These are phyloP conservation scores for Metschnikowia continentalis DNA, from an alignment of 805 yeast genomes.

Conservation along the genomic window DNA sequence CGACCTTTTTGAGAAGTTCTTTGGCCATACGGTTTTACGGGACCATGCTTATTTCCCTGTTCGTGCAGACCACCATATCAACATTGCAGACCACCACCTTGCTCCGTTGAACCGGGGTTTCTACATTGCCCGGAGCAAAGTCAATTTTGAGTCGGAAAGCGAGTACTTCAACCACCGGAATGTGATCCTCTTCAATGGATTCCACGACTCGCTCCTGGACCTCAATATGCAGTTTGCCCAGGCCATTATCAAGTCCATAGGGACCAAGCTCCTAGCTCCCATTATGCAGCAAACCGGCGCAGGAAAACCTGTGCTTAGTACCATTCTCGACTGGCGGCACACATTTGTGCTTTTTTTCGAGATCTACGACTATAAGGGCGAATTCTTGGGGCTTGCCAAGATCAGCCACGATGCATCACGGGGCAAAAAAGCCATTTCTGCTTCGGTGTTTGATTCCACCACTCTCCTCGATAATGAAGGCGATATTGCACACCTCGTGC, in stretches of 20 bases:
- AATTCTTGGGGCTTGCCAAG: conserved; percentile 24
- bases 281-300: background rate
- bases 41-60: conserved; percentile 23
- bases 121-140: conserved; percentile 19
- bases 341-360: conserved; percentile 35
- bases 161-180: conserved; percentile 22
- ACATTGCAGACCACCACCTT: conserved; percentile 24
- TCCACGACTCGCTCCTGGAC: conserved; percentile 10
- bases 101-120: conserved; percentile 31
- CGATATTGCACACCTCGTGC: conserved; percentile 17
- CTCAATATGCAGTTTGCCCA: conserved; percentile 20
- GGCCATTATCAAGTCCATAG: conserved; percentile 21
- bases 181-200: conserved; percentile 23
- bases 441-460: conserved; percentile 29
- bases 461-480: conserved; percentile 31
- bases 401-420: conserved; percentile 23
- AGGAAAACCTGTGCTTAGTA: background rate
- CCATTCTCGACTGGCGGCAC: conserved; percentile 10
- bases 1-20: conserved; percentile 2
- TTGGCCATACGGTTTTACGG: conserved; percentile 5
- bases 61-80: conserved; percentile 22
- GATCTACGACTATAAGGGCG: conserved; percentile 31
- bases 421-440: conserved; percentile 11
- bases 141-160: conserved; percentile 10
- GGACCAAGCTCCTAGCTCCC: conserved; percentile 27